Percentiles rank a stretch among this genome's conserved stretches.
Evolutionary conservation across 2,329 filamentous ascomycete species (phyloP).

Genomic region (Cladosporium halotolerans): DNA sequence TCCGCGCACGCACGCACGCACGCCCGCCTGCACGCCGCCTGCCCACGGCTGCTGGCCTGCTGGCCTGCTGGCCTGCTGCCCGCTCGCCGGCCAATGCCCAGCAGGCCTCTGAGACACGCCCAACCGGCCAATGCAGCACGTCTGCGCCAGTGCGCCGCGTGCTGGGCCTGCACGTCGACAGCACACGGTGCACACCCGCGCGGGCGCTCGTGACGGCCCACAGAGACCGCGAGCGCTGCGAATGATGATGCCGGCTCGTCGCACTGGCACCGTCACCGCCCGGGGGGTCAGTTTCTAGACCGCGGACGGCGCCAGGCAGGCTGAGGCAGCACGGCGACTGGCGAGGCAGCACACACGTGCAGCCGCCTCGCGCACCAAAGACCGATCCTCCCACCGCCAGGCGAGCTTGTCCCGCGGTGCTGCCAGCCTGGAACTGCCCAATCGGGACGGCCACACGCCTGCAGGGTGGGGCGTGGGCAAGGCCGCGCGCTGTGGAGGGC

Average conservation of each 20-base stretch:
- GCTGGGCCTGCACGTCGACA: too few species aligned
- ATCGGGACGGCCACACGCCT: neutral
- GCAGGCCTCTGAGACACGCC: constrained; percentile 4
- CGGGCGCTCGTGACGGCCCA: neutral
- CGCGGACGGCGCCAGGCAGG: neutral
- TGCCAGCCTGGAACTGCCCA: constrained; percentile 3
- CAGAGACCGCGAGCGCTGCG: neutral
- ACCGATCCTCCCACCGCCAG: neutral
- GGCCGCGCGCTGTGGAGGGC: constrained; percentile 6
- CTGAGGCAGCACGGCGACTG: constrained; percentile 2
- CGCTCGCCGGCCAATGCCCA: neutral
- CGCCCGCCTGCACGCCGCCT: neutral
- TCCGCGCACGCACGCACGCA: neutral
- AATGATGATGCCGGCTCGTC: neutral
- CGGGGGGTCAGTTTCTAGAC: constrained; percentile 3
- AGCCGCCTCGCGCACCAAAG: neutral
- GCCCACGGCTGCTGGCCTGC: neutral
- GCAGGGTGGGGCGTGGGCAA: constrained; percentile 3
- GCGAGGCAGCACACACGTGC: neutral
- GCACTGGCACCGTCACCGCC: too few species aligned
- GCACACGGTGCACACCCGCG: too few species aligned
- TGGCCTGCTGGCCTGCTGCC: neutral
- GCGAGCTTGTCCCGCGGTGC: constrained; percentile 4
- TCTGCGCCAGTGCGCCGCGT: neutral
- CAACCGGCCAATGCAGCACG: neutral